phyloP scores from a whole-genome alignment of 441 rosid species.

The Pelargonium australe region DNA sequence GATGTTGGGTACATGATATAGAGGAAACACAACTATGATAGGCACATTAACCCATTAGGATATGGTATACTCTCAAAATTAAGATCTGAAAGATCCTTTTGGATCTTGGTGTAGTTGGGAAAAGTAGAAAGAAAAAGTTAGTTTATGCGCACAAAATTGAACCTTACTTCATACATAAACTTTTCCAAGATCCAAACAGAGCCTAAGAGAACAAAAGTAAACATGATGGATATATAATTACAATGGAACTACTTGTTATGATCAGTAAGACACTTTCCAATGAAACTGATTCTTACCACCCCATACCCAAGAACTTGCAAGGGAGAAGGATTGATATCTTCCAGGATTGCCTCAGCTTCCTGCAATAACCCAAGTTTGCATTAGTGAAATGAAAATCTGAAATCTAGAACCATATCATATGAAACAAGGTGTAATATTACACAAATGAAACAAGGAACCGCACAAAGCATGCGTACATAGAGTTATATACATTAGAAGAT shows the following conservation, averaged over 20 bases:
- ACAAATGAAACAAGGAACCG: background rate
- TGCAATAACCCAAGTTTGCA: constrained; percentile 28
- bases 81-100: background rate
- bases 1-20: constrained; percentile 4
- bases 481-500: background rate
- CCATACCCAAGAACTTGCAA: constrained; percentile 63
- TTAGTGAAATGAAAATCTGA: constrained; percentile 10
- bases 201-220: background rate
- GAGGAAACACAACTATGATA: background rate
- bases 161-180: background rate
- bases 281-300: constrained; percentile 52
- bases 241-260: background rate
- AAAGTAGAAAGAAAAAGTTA: background rate
- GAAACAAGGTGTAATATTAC: background rate
- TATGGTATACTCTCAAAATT: background rate
- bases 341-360: constrained; percentile 96
- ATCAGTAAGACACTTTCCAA: background rate
- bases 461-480: background rate
- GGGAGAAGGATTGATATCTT: constrained; percentile 76
- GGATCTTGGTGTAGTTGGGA: background rate
- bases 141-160: background rate
- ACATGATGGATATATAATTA: background rate
- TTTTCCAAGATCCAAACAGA: background rate
- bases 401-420: constrained; percentile 4
- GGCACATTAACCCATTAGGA: background rate